Conservation (phyloP, 176 grass and related monocot species). For the Saccharum spontaneum region DNA sequence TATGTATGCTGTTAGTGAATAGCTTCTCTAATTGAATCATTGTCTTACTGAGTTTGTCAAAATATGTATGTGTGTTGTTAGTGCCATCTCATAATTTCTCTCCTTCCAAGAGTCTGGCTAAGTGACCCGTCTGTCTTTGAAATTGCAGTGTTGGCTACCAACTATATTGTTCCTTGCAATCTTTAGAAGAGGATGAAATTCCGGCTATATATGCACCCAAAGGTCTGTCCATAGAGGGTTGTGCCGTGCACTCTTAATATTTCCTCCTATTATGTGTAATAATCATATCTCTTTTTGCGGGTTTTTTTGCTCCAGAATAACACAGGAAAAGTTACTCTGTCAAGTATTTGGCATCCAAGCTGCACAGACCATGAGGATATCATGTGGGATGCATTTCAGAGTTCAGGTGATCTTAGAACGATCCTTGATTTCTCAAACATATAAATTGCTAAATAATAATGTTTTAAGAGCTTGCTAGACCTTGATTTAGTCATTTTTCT, state of each 20-base stretch:
- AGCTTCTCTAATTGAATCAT: no score
- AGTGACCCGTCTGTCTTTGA: not conserved
- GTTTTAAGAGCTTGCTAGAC: not conserved
- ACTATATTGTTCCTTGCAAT: constrained; percentile 42
- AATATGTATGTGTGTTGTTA: no score
- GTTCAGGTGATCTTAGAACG: constrained; percentile 62
- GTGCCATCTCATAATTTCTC: not conserved
- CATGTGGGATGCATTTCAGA: constrained; percentile 81
- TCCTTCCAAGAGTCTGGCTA: not conserved
- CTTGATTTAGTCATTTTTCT: not conserved
- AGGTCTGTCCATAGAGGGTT: constrained; percentile 45
- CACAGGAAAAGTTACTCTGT: constrained; percentile 84
- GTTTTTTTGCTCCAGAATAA: constrained; percentile 95
- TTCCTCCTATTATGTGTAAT: constrained; percentile 10
- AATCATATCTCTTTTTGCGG: constrained; percentile 38
- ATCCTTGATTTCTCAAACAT: constrained; percentile 23
- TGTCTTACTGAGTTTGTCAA: no score
- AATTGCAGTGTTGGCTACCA: constrained; percentile 86
- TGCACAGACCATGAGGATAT: no score
- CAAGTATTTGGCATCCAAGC: constrained; percentile 73
- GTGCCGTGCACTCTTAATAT: not conserved
- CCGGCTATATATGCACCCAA: constrained; percentile 97
- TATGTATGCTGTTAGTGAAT: no score
- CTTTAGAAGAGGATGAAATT: constrained; percentile 71
- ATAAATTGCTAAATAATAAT: not conserved